Percentiles rank a stretch among this genome's conserved stretches.
These are phyloP conservation scores for Geotrichum carabidarum DNA, from an alignment of 1,139 yeast species.

Conservation along the genomic window DNA sequence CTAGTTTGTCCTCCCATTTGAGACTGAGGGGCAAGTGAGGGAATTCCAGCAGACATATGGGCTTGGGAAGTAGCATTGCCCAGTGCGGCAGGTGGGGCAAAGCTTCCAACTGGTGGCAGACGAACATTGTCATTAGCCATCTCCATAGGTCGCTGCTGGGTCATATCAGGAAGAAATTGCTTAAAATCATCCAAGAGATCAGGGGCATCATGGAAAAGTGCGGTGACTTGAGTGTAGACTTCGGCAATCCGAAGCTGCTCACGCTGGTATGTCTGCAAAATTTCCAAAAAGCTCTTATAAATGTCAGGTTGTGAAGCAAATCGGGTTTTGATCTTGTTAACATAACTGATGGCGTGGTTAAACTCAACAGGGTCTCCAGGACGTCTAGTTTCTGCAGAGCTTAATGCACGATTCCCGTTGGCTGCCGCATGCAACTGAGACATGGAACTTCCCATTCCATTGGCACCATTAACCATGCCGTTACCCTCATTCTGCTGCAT, in stretches of 20 bases:
- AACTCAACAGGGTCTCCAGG: constrained; percentile 86
- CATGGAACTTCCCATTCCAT: constrained; percentile 28
- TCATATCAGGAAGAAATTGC: constrained; percentile 90
- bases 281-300: constrained; percentile 89
- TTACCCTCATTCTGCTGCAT: background rate
- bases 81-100: constrained; percentile 60
- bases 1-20: background rate
- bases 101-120: constrained; percentile 93
- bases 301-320: constrained; percentile 93
- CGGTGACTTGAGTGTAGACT: constrained; percentile 88
- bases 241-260: constrained; percentile 94
- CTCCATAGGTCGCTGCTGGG: constrained; percentile 29
- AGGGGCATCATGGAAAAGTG: constrained; percentile 85
- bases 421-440: constrained; percentile 43
- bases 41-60: background rate
- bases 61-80: background rate
- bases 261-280: constrained; percentile 90
- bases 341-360: constrained; percentile 94
- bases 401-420: constrained; percentile 30
- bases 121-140: constrained; percentile 38
- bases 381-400: constrained; percentile 25
- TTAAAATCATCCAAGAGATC: constrained; percentile 91
- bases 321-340: constrained; percentile 89
- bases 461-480: background rate
- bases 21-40: background rate